Conservation (phyloP, 495 filamentous ascomycete species). For the Penicillium malachiteum region DNA sequence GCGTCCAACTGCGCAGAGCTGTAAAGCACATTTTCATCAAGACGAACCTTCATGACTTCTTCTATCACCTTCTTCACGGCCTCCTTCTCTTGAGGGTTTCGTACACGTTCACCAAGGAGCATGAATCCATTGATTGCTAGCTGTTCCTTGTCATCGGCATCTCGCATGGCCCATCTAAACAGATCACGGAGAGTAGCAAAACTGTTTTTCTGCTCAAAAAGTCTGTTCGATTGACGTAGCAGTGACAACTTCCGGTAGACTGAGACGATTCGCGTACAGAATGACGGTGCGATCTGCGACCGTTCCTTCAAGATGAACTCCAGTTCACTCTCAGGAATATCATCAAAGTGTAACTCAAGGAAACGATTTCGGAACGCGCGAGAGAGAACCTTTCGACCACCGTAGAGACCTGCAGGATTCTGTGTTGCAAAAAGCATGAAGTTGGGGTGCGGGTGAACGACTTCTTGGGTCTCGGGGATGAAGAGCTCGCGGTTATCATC, state of each 20-base stretch:
- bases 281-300: slow-evolving; percentile 84
- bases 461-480: slow-evolving; percentile 94
- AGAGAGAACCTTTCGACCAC: slow-evolving; percentile 88
- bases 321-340: slow-evolving; percentile 95
- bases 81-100: slow-evolving; percentile 81
- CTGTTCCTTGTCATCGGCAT: slow-evolving; percentile 80
- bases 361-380: slow-evolving; percentile 96
- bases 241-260: slow-evolving; percentile 90
- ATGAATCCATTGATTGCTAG: slow-evolving; percentile 92
- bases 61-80: slow-evolving; percentile 89
- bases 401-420: slow-evolving; percentile 94
- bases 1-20: slow-evolving; percentile 56
- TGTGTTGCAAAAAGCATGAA: slow-evolving; percentile 99
- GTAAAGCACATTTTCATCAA: slow-evolving; percentile 75
- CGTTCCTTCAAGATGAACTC: slow-evolving; percentile 86
- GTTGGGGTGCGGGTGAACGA: slow-evolving; percentile 84
- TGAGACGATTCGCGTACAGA: slow-evolving; percentile 85
- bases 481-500: slow-evolving; percentile 98
- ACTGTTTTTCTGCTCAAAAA: slow-evolving; percentile 97
- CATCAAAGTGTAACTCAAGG: slow-evolving; percentile 95
- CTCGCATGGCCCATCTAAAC: slow-evolving; percentile 92
- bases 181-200: slow-evolving; percentile 97
- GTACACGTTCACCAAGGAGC: slow-evolving; percentile 89
- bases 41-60: slow-evolving; percentile 81
- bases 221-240: slow-evolving; percentile 79